Evolutionary conservation across 176 grass and related monocot genomes (phyloP).

Genomic region (Carex littledalei): DNA sequence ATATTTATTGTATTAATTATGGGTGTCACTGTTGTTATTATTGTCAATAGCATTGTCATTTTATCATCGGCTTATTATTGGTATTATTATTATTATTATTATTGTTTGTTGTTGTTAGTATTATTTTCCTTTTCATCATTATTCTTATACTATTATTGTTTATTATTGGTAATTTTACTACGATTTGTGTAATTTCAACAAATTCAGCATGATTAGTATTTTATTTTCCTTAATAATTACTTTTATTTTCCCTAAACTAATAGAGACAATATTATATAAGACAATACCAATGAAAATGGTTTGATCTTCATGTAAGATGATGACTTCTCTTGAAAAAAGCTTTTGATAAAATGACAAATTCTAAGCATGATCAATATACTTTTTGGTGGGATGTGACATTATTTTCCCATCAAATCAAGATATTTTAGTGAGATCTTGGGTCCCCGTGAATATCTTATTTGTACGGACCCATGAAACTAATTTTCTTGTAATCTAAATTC

Average conservation of each 20-base stretch:
- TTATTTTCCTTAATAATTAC: neutral
- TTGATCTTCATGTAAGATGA: neutral
- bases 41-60: neutral
- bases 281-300: neutral
- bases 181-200: neutral
- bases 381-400: conserved; percentile 13
- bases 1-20: neutral
- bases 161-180: neutral
- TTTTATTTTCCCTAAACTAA: neutral
- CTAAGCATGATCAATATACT: neutral
- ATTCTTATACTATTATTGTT: neutral
- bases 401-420: conserved; percentile 3
- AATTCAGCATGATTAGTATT: neutral
- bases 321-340: neutral
- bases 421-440: neutral
- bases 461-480: neutral
- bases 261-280: neutral
- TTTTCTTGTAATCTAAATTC: neutral
- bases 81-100: neutral
- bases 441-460: neutral
- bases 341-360: neutral
- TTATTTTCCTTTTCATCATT: neutral
- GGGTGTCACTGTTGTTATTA: neutral
- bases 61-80: neutral
- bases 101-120: neutral